These are phyloP conservation scores for Suillus decipiens DNA, from an alignment of 768 basidiomycete genomes.

Conservation along the genomic window DNA sequence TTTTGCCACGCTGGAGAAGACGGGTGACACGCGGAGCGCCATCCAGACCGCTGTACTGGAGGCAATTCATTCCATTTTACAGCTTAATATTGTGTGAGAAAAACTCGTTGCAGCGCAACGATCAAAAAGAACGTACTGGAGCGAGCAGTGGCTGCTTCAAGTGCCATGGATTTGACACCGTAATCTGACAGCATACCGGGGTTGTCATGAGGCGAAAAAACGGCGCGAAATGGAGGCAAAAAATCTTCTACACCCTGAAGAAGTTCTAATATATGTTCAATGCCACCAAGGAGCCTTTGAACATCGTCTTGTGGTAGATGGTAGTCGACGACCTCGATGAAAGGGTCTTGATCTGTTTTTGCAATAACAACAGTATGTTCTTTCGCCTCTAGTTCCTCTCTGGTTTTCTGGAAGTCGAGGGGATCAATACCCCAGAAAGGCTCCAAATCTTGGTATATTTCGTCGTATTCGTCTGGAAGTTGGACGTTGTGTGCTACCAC, in stretches of 20 bases:
- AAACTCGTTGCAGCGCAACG: neutral
- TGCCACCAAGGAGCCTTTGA: neutral
- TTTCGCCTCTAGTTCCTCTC: conserved; percentile 23
- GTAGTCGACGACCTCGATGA: conserved; percentile 20
- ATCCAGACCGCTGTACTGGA: conserved; percentile 25
- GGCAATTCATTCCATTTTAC: conserved; percentile 36
- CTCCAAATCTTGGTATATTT: conserved; percentile 40
- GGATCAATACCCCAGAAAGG: conserved; percentile 41
- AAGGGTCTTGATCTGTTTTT: conserved; percentile 18
- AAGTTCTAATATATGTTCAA: conserved; percentile 23
- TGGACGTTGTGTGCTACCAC: conserved; percentile 38
- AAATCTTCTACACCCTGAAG: conserved; percentile 28
- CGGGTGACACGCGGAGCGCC: conserved; percentile 24
- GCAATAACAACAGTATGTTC: conserved; percentile 23
- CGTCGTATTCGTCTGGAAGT: conserved; percentile 50
- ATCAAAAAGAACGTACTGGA: conserved; percentile 22
- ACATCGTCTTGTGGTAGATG: conserved; percentile 12
- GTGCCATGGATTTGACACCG: conserved; percentile 22
- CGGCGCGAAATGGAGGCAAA: conserved; percentile 34
- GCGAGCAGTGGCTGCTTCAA: conserved; percentile 30
- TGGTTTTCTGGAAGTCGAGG: conserved; percentile 21
- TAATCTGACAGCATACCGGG: conserved; percentile 31
- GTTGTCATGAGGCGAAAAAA: conserved; percentile 32
- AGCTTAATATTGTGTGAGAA: conserved; percentile 20
- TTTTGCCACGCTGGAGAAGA: conserved; percentile 29